Evolutionary conservation across 805 yeast species (phyloP), one percentile per base, ranked within the genome.

Genomic region (Nakazawaea molendinolei): DNA sequence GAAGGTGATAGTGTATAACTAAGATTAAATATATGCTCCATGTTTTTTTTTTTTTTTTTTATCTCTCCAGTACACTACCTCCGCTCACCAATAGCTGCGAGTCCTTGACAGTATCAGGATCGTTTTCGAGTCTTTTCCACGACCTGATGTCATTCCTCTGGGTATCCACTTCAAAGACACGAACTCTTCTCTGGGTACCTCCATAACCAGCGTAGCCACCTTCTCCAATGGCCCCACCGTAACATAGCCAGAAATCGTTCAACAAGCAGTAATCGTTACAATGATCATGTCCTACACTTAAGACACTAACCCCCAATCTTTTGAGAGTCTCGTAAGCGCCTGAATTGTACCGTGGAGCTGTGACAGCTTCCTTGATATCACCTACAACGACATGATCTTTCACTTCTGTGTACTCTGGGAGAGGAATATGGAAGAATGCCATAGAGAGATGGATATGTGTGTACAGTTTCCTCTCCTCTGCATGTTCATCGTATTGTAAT

Each of bases 201-300:
- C 87, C 90, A 49, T 87, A 86, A 0, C 97, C 97, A 7, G 82
- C 97, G 53, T 92, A 92, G 0, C 96, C 97, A 26, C 97, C 98
- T 59, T 86, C 94, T 12, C 97, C 98, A 5, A 74, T 69, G 1
- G 79, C 94, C 18, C 98, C 98, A 3, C 95, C 98, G 52, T 86
- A 87, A 51, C 98, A 92, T 23, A 92, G 61, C 95, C 95, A 86
- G 22, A 81, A 58, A 16, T 63, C 55, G 45, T 83, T 82, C 34
- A 67, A 58, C 41, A 85, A 58, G 58, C 98, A 92, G 54, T 73
- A 92, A 52, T 92, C 97, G 56, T 92, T 92, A 48, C 86, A 84
- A 55, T 92, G 98, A 51, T 92, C 98, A 55, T 92, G 98, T 0
- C 98, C 98, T 12, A 85, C 95, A 37, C 81, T 67, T 0, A 78